Conservation (phyloP, 1,284 basidiomycete genomes). For the Cryptococcus sp. region DNA sequence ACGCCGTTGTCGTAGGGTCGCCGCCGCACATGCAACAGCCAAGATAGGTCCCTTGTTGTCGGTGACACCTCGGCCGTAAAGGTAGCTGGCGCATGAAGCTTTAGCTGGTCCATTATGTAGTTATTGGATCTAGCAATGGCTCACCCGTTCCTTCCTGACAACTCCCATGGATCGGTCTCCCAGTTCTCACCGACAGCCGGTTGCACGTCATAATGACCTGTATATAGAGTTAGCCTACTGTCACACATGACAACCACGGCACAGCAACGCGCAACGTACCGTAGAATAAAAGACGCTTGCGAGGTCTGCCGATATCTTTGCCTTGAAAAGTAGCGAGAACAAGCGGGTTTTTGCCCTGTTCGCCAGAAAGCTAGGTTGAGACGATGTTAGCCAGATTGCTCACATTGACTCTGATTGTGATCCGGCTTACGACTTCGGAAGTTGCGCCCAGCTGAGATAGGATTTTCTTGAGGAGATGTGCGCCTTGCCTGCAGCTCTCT, state of each 20-base stretch:
- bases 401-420: too few species aligned
- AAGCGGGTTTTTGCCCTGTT: constrained; percentile 73
- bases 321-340: constrained; percentile 84
- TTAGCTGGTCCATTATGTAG: neutral
- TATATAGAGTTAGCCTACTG: neutral
- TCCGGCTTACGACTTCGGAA: constrained; percentile 64
- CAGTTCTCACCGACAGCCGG: constrained; percentile 72
- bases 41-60: constrained; percentile 94
- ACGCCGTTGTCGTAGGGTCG: constrained; percentile 70
- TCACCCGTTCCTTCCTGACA: constrained; percentile 78
- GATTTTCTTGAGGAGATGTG: constrained; percentile 85
- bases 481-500: constrained; percentile 86
- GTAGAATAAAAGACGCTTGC: constrained; percentile 78
- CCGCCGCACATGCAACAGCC: constrained; percentile 85
- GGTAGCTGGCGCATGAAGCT: constrained; percentile 55
- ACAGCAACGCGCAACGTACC: constrained; percentile 52
- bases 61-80: constrained; percentile 89
- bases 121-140: neutral
- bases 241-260: neutral
- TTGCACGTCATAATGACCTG: constrained; percentile 90
- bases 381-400: neutral
- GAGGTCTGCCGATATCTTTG: constrained; percentile 51
- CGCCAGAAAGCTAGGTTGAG: constrained; percentile 31
- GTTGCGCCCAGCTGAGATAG: constrained; percentile 80
- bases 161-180: constrained; percentile 79